These are phyloP conservation scores for Ascochyta koolunga DNA, from an alignment of 2,329 filamentous ascomycete genomes.

Conservation along the genomic window DNA sequence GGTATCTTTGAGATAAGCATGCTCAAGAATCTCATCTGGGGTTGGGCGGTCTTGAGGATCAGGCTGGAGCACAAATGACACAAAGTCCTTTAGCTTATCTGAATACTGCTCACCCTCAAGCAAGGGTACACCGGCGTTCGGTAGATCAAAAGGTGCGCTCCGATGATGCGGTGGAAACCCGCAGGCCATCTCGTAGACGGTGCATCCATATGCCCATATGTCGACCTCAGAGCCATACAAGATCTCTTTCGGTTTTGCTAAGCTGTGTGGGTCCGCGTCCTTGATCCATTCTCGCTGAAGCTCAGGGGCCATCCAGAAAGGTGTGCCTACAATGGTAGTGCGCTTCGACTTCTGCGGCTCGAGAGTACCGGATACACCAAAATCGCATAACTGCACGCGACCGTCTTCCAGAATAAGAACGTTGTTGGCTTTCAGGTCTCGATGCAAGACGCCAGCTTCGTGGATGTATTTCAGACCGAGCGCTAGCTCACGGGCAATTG, in stretches of 20 bases:
- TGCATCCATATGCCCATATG: conserved; percentile 85
- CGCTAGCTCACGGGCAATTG: conserved; percentile 68
- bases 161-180: conserved; percentile 73
- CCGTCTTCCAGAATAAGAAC: conserved; percentile 79
- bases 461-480: conserved; percentile 66
- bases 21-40: conserved; percentile 71
- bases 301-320: conserved; percentile 87
- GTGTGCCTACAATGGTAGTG: conserved; percentile 80
- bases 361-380: conserved; percentile 80
- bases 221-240: conserved; percentile 63
- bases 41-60: conserved; percentile 71
- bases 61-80: conserved; percentile 75
- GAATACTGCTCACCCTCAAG: conserved; percentile 77
- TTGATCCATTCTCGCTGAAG: conserved; percentile 60
- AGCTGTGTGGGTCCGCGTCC: conserved; percentile 63
- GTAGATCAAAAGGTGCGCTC: conserved; percentile 35
- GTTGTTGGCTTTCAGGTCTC: conserved; percentile 74
- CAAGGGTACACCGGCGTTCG: conserved; percentile 63
- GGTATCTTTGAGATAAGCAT: conserved; percentile 71
- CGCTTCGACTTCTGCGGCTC: conserved; percentile 78
- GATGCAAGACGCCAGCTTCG: conserved; percentile 70
- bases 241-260: conserved; percentile 56
- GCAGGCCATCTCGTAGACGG: conserved; percentile 80
- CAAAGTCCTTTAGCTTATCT: conserved; percentile 68
- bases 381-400: conserved; percentile 80